Conservation (phyloP, 2,329 filamentous ascomycete species). For the Diaporthe aspalathi region DNA sequence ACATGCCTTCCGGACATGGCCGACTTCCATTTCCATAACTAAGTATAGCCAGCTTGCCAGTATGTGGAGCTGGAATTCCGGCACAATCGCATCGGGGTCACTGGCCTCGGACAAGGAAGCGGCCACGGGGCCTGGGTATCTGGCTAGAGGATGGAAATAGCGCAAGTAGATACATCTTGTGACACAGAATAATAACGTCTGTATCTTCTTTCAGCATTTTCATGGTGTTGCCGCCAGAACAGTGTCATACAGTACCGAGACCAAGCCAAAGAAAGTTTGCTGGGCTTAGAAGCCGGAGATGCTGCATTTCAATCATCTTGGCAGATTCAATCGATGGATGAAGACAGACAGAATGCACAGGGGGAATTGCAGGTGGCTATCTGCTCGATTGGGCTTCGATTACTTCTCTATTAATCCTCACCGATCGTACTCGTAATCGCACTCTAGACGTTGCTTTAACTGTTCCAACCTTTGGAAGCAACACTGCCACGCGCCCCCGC, state of each 20-base stretch:
- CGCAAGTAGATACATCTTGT: conserved; percentile 31
- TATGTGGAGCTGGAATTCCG: too few relatives aligned
- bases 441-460: not conserved
- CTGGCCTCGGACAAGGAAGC: conserved; percentile 5
- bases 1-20: conserved; percentile 4
- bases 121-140: conserved; percentile 30
- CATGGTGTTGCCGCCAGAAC: not conserved
- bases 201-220: not conserved
- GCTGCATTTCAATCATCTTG: not conserved
- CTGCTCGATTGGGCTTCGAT: not conserved
- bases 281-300: not conserved
- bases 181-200: not conserved
- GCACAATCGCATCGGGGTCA: not conserved
- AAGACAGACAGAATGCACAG: not conserved
- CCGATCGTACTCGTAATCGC: conserved; percentile 10
- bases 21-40: conserved; percentile 27
- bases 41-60: not conserved
- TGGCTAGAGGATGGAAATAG: conserved; percentile 36
- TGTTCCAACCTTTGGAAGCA: not conserved
- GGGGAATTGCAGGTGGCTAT: too few relatives aligned
- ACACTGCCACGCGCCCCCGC: conserved; percentile 4
- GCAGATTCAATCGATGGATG: not conserved
- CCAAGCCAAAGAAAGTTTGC: not conserved
- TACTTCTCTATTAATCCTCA: not conserved
- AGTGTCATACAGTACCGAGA: not conserved